Base-by-base conservation (phyloP, 1,284 basidiomycete species). In the Naganishia cerealis region DNA sequence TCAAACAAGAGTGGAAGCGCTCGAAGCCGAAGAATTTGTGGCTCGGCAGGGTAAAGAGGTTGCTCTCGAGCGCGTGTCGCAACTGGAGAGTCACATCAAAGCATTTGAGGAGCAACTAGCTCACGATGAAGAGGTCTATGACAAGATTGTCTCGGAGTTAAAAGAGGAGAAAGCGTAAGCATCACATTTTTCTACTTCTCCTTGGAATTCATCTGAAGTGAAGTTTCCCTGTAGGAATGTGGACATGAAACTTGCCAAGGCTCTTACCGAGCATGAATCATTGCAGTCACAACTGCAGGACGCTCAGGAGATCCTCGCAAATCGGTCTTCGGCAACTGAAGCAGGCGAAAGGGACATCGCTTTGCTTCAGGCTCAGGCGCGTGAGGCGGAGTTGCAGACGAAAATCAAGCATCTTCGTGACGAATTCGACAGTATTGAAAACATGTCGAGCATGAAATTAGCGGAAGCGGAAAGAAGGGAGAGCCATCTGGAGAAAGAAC, bases 21-120 rank as follows among this genome's bases (percentile, higher is more conserved):
- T 66, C 21, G 65, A 66, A 33, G 65, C 65, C 3, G 65, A 66
- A 40, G 56, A 57, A 38, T 66, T 66, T 42, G 65, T 57, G 5
- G 46, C 65, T n/a, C 43, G 39, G 29, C 55, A 58, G 53, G 55
- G 55, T n/a, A 66, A 57, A 33, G 43, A 48, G 36, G 63, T 29
- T 10, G 61, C 61, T 54, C 50, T 53, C 21, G 61, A 54, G 36
- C 36, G 42, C 10, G 52, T 54, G 2, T 53, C 40, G 24, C 42
- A 57, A 21, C 63, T 66, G 1, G 63, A 66, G 53, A 24, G 53
- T 26, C 57, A 29, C 10, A 66, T 56, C 63, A 56, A 66, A 29
- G 63, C 63, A 24, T 42, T 66, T 10, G 55, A 66, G 15, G 54
- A 66, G 7, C 61, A 63, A 46, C n/a, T 63, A n/a, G 50, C 26